Evolutionary conservation across 2,329 filamentous ascomycete genomes (phyloP), one percentile per base, ranked within the genome.

Genomic region (Neurospora sp.): DNA sequence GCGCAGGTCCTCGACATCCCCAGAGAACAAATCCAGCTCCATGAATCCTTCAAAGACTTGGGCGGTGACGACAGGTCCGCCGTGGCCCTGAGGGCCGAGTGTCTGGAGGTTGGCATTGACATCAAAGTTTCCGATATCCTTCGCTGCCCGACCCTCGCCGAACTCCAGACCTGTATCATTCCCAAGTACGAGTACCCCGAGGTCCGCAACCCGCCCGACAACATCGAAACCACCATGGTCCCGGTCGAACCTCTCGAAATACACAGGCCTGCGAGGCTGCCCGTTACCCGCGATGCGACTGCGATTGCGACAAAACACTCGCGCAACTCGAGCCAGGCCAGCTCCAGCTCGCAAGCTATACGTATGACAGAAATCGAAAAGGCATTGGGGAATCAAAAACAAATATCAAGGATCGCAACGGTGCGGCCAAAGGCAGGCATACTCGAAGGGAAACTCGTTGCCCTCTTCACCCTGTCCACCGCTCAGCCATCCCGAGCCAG

Each of bases 381-480:
- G 66, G 77, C 82, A 12, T 75, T 85, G 2, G 79, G 76, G 40
- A 78, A 79, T 19, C 81, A 81, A 37, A 78, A 77, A 33, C 78
- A 79, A 23, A 79, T 86, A 15, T 80, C 78, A 36, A 80, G 77
- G 70, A 80, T 82, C 15, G 81, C 79, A 57, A 76, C 85, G 15
- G 78, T 86, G 28, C 81, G 78, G 38, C 84, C 84, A 19, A 82
- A 81, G 70, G 84, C 84, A 10, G 84, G 84, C 8, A 79, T 82
- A 15, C 82, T 86, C 66, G 84, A 86, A 71, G 83, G 82, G 15
- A 83, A 83, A 71, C 76, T 82, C 39, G 81, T 86, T 38, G 84
- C 82, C 46, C 79, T 86, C 68, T 73, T 86, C 73, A 83, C 81
- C 28, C 75, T 85, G 17, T 69, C 76, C 68, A 76, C 77, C 71